Base-by-base conservation (phyloP, 1,139 yeast genomes). In the Sugiyamaella novakii region DNA sequence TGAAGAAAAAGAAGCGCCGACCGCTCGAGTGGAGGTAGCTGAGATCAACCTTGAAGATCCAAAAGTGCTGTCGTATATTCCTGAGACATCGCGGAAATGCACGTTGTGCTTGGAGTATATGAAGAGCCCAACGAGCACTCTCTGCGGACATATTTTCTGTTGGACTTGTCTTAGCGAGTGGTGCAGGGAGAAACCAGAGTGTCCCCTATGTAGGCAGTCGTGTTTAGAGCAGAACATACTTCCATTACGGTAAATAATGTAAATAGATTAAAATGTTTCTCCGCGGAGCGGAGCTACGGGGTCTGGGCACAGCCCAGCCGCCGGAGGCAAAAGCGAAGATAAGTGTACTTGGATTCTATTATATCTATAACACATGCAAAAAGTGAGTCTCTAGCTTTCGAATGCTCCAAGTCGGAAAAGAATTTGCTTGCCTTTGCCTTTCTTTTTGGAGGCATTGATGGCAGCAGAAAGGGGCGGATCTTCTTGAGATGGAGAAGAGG, bases 111-210 rank as follows among this genome's bases (percentile, higher is more conserved):
- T 91, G 29, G 83, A 87, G 5, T 74, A 78, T 14, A 87, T 92
- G 95, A 74, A 72, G 2, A 80, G 86, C 54, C 98, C 98, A 1
- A 75, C 95, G 1, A 81, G 89, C 51, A 89, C 95, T 0, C 79
- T 83, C 7, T 92, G 98, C 68, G 98, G 98, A 0, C 98, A 92
- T 65, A 54, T 87, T 14, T 91, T 87, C 65, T 92, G 98, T 68
- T 92, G 98, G 98, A 76, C 75, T 5, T 92, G 98, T 64, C 81
- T 88, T 5, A 77, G 82, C 5, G 95, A 87, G 59, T 92, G 98
- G 98, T 80, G 89, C 49, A 73, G 88, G 54, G 96, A 89, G 53
- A 69, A 76, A 58, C 84, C 91, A 0, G 97, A 89, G 62, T 92
- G 98, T 64, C 98, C 98, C 0, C 72, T 92, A 30, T 92, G 98